Conservation (phyloP, 1,284 basidiomycete genomes). For the Serendipita sp. region DNA sequence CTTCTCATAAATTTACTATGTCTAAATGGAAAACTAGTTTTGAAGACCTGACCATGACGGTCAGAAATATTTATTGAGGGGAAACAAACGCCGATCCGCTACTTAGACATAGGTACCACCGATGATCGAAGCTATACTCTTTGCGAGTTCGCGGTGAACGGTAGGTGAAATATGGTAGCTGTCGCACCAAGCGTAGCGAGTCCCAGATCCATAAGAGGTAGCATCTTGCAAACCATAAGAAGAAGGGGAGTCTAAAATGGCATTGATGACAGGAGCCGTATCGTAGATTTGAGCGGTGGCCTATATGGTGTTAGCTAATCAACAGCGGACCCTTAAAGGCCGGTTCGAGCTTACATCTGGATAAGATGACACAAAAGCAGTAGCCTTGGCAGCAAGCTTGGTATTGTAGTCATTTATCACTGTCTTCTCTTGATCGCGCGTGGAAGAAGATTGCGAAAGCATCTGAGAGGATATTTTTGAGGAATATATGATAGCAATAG, state of each 20-base stretch:
- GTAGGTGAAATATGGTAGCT: conserved; percentile 7
- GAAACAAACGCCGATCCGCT: background rate
- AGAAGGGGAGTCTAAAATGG: conserved; percentile 34
- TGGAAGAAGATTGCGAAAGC: conserved; percentile 28
- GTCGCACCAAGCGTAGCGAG: background rate
- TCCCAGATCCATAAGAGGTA: conserved; percentile 28
- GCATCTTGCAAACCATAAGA: conserved; percentile 40
- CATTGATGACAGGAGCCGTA: conserved; percentile 34
- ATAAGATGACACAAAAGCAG: conserved; percentile 29
- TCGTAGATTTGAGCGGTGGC: conserved; percentile 38
- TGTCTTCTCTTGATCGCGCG: conserved; percentile 29
- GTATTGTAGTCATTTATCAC: conserved; percentile 39
- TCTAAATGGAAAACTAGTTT: background rate
- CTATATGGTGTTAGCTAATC: conserved; percentile 18
- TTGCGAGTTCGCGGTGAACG: background rate
- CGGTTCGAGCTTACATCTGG: conserved; percentile 26
- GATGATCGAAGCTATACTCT: background rate
- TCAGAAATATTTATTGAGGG: background rate
- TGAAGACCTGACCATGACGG: background rate
- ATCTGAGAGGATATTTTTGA: conserved; percentile 26
- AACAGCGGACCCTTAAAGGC: background rate
- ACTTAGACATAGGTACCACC: background rate
- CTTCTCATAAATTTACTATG: too few relatives aligned
- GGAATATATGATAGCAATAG: background rate
- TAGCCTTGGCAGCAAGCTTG: conserved; percentile 28